phyloP scores from a whole-genome alignment of 2,329 filamentous ascomycete genomes.

The Scorias spongiosa region DNA sequence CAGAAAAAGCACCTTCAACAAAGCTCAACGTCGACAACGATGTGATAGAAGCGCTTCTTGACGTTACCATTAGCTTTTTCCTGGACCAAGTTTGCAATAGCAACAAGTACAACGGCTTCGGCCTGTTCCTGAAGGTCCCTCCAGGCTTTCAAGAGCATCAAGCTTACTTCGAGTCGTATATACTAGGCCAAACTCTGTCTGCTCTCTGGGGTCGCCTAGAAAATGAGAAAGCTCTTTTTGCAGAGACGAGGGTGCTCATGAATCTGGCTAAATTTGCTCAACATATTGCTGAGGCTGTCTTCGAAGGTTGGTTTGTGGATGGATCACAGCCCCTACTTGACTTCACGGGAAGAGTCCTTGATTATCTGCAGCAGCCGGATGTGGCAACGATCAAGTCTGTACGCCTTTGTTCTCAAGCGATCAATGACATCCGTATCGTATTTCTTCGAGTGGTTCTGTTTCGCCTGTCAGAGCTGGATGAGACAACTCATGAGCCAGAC shows the following conservation, averaged over 20 bases:
- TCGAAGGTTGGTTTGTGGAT: conserved; percentile 91
- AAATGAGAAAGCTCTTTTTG: conserved; percentile 54
- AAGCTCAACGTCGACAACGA: conserved; percentile 45
- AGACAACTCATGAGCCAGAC: conserved; percentile 45
- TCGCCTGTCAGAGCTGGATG: conserved; percentile 69
- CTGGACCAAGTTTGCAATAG: conserved; percentile 70
- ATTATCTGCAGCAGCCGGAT: conserved; percentile 77
- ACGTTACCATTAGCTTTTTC: conserved; percentile 66
- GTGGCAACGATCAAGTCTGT: conserved; percentile 71
- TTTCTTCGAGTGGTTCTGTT: conserved; percentile 69
- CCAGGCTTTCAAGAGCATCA: conserved; percentile 91
- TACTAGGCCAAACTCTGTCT: conserved; percentile 60
- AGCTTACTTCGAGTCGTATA: conserved; percentile 84
- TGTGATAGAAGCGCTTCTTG: conserved; percentile 60
- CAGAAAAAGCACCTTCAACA: conserved; percentile 34
- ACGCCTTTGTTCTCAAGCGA: conserved; percentile 74
- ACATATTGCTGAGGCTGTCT: conserved; percentile 78
- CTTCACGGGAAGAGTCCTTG: conserved; percentile 69
- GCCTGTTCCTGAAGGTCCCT: conserved; percentile 72
- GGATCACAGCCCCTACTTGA: conserved; percentile 73
- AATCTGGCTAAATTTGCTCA: conserved; percentile 70
- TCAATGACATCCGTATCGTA: conserved; percentile 57
- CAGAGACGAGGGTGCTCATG: conserved; percentile 69
- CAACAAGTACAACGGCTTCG: conserved; percentile 83
- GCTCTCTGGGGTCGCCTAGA: conserved; percentile 57